Conservation (phyloP, 352 stramenopile genomes). For the Globisporangium nagaii region DNA sequence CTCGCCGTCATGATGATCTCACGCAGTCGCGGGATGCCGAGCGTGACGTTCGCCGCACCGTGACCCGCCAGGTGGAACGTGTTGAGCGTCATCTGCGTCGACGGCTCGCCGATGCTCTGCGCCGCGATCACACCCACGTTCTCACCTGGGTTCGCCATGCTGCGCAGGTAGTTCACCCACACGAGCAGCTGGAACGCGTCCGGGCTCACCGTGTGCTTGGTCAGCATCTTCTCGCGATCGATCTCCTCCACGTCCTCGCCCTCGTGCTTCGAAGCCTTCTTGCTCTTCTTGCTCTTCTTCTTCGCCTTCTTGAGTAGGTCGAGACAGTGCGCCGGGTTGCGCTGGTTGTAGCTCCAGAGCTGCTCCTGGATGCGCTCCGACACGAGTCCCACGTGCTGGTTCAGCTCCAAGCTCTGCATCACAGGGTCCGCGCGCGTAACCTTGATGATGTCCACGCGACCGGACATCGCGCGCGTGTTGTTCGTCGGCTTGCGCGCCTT, state of each 20-base stretch:
- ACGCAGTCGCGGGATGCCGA: conserved; percentile 98
- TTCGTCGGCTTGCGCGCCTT: conserved; percentile 64
- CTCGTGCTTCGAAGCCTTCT: conserved; percentile 41
- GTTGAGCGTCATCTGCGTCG: conserved; percentile 99
- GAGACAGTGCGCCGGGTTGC: conserved; percentile 71
- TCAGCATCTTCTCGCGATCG: conserved; percentile 67
- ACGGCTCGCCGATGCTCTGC: conserved; percentile 99
- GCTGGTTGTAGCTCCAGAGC: conserved; percentile 68
- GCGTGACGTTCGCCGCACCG: conserved; percentile 98
- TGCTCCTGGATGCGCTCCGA: conserved; percentile 85
- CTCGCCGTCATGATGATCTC: conserved; percentile 99
- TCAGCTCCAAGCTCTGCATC: conserved; percentile 82
- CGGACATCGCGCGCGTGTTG: conserved; percentile 69
- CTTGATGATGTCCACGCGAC: conserved; percentile 77
- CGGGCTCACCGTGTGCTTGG: conserved; percentile 67
- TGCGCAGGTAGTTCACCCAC: conserved; percentile 97
- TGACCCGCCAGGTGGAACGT: conserved; percentile 99
- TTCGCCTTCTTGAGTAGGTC: conserved; percentile 46
- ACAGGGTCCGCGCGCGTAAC: conserved; percentile 70
- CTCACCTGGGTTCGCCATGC: conserved; percentile 96
- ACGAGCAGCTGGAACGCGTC: conserved; percentile 92
- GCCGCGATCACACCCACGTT: conserved; percentile 97
- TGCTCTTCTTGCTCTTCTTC: conserved; percentile 81
- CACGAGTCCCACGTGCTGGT: conserved; percentile 81
- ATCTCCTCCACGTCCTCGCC: conserved; percentile 28